Evolutionary conservation across 1,284 basidiomycete genomes (phyloP), one percentile per base, ranked within the genome.

Genomic region (Naganishia cerealis): DNA sequence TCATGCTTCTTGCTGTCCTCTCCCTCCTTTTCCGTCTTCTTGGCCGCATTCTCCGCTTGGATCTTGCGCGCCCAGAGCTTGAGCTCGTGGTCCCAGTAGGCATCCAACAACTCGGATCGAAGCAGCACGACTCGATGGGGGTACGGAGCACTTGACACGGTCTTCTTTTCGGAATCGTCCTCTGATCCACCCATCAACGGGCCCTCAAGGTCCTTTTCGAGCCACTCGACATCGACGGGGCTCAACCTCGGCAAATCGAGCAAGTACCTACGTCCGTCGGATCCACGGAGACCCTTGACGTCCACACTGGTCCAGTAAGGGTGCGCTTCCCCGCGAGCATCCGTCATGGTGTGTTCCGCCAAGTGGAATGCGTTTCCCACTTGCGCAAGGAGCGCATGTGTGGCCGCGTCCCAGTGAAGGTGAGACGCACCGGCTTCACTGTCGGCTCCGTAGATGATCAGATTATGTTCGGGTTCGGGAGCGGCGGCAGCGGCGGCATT

Each of bases 401-500:
- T 85, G 15, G 79, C 77, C 10, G 77, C 76, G 69, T 82, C 78
- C 73, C 80, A 81, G 71, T 82, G 80, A 26, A 83, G 70, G 26
- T 79, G 76, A 57, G 80, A 77, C 8, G 79, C 77, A 33, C 81
- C 79, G 68, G 82, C 81, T 65, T 85, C 85, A 55, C 84, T 83
- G 70, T 84, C 83, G 68, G 82, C 78, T 65, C 85, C 85, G 77
- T 86, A 86, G 74, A 85, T 80, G 77, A 84, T 83, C 46, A 83
- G 75, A 65, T 82, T 80, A 72, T 81, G 78, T 57, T 81, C 79
- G 39, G 78, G 70, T 48, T 74, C 72, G 56, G 69, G 66, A 29
- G 72, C 73, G 2, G 76, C 73, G 80, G 89, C 86, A 82, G 90
- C 90, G 70, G 90, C 83, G 71, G 89, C 88, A 67, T 87, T 88